These are phyloP conservation scores for Diplodia corticola DNA, from an alignment of 2,329 filamentous ascomycete genomes.

Conservation along the genomic window DNA sequence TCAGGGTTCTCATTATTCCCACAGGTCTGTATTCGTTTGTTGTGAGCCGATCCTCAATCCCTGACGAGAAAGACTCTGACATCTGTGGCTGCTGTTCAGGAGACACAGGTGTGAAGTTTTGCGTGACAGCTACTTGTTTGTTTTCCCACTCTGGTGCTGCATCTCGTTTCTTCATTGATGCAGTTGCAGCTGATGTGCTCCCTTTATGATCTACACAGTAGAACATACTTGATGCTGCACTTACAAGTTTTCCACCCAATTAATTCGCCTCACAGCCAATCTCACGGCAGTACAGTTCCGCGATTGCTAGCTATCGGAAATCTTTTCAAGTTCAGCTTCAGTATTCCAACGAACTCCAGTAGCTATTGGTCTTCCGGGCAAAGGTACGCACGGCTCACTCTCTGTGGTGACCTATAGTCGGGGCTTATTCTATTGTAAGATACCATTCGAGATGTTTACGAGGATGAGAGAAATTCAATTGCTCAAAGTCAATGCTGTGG, in stretches of 20 bases:
- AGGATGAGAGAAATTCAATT: no score
- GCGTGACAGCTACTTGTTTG: not conserved
- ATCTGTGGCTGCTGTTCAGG: not conserved
- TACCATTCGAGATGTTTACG: no score
- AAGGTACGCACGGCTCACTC: no score
- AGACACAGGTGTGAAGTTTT: not conserved
- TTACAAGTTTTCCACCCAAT: not conserved
- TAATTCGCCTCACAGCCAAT: not conserved
- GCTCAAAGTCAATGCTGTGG: no score
- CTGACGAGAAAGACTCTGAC: not conserved
- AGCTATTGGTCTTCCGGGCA: no score
- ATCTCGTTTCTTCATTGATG: not conserved
- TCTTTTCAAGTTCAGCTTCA: not conserved
- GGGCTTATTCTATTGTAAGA: no score
- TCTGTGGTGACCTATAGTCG: no score
- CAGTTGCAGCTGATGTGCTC: not conserved
- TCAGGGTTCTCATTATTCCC: not conserved
- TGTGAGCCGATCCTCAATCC: not conserved
- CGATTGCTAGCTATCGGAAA: not conserved
- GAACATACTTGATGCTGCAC: not conserved
- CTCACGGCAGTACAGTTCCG: not conserved
- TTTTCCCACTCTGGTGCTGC: not conserved
- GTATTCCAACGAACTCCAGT: no score
- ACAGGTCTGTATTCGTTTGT: not conserved
- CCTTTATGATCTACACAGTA: not conserved